Evolutionary conservation across 495 filamentous ascomycete species (phyloP), one percentile per base, ranked within the genome.

Genomic region (Talaromyces liani): DNA sequence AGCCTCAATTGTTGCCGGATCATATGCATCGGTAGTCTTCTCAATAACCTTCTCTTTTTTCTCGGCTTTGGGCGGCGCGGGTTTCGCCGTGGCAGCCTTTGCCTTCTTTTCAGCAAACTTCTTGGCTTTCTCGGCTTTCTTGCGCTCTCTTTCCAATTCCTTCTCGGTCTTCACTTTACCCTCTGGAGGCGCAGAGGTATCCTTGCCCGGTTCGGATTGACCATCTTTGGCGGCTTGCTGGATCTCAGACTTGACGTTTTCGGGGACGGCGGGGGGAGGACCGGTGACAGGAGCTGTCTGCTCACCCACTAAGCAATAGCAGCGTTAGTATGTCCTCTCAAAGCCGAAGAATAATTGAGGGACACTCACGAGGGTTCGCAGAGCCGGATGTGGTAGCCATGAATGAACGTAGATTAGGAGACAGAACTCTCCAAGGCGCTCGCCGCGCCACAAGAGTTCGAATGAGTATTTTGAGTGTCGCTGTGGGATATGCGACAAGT

Each of bases 351-450:
- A 34, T 36, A 29, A 63, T 64, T 56, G 9, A 53, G 16, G 29
- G 45, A 22, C 49, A 72, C 81, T 69, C 71, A 84, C 81, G 80
- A 60, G 81, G 80, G 64, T 82, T 84, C 62, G 79, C 77, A 68
- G 82, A 80, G 58, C 78, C 83, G 70, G 82, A 79, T 71, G 82
- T 79, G 34, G 82, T 80, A 74, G 85, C 81, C 85, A 87, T 87
- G 69, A 75, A 77, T 69, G 75, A 70, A 75, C 77, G 73, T 74
- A 76, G 75, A 66, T 68, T 65, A 66, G 72, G 73, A 72, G 70
- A 70, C 73, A 75, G 59, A 47, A 77, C 66, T 77, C 77, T 79
- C 77, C 77, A 76, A 69, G 77, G 76, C 77, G 77, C 74, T 75
- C 73, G 73, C 73, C 69, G 78, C 77, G 78, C 78, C 76, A 78